phyloP scores from a whole-genome alignment of 2,329 filamentous ascomycete species.

The Fusarium liriodendri region DNA sequence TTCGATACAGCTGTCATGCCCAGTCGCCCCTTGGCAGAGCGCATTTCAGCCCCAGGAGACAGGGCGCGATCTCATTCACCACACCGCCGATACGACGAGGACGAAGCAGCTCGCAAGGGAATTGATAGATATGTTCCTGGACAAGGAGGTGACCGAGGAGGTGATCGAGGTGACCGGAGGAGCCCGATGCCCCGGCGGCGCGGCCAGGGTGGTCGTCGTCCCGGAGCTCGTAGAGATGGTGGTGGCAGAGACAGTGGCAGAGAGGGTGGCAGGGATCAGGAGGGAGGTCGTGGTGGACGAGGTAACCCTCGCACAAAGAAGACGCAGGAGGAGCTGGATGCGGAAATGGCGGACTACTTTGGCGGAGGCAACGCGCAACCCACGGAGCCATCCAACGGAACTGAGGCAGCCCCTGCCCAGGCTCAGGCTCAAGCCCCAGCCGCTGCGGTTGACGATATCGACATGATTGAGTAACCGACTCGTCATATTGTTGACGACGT shows the following conservation, averaged over 20 bases:
- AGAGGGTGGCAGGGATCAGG: slow-evolving; percentile 47
- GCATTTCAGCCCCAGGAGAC: slow-evolving; percentile 65
- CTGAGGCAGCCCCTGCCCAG: slow-evolving; percentile 45
- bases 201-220: slow-evolving; percentile 58
- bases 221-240: slow-evolving; percentile 54
- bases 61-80: slow-evolving; percentile 74
- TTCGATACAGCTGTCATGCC: slow-evolving; percentile 68
- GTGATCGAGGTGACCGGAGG: slow-evolving; percentile 58
- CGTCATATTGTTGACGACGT: slow-evolving; percentile 14
- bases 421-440: slow-evolving; percentile 42
- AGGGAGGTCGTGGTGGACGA: slow-evolving; percentile 53
- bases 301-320: slow-evolving; percentile 75
- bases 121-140: slow-evolving; percentile 86
- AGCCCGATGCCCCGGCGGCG: slow-evolving; percentile 69
- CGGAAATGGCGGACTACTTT: slow-evolving; percentile 98
- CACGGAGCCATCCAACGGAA: slow-evolving; percentile 45
- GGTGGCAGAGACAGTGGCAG: slow-evolving; percentile 50
- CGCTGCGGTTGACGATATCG: slow-evolving; percentile 66
- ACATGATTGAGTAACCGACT: slow-evolving; percentile 73
- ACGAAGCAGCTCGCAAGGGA: slow-evolving; percentile 71
- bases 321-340: slow-evolving; percentile 91
- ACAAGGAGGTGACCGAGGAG: slow-evolving; percentile 56
- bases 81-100: slow-evolving; percentile 58
- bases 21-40: slow-evolving; percentile 68
- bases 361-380: slow-evolving; percentile 56